Conservation (phyloP, 495 filamentous ascomycete genomes). For the Bathelium albidoporum region DNA sequence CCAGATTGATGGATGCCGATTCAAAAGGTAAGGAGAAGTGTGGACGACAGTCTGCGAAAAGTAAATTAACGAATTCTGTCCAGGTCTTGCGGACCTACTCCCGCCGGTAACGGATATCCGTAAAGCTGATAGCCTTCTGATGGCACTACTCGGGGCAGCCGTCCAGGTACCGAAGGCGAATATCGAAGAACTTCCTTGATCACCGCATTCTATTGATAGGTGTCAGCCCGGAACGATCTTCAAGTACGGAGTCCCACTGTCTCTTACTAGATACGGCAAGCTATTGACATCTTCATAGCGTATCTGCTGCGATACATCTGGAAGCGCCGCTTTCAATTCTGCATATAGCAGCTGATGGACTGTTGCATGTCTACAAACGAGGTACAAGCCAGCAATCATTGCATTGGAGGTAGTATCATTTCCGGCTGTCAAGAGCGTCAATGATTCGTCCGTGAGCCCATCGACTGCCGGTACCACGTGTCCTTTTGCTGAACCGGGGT, state of each 20-base stretch:
- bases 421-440: not conserved
- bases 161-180: not conserved
- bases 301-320: not conserved
- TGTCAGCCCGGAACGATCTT: not conserved
- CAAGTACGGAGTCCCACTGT: not conserved
- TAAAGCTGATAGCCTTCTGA: not conserved
- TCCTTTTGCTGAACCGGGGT: not conserved
- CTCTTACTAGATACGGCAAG: not conserved
- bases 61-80: not conserved
- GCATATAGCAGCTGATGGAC: not conserved
- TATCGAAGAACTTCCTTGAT: not conserved
- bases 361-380: not conserved
- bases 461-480: not conserved
- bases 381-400: not conserved
- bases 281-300: not conserved
- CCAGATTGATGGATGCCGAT: constrained; percentile 25
- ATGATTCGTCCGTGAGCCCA: not conserved
- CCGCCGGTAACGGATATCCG: not conserved
- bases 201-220: not conserved
- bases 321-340: not conserved
- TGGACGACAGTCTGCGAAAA: not conserved
- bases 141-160: not conserved
- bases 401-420: not conserved
- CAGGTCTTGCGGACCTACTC: not conserved
- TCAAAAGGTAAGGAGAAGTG: constrained; percentile 8